Conservation (phyloP, 2,329 filamentous ascomycete genomes). For the Hysterium pulicare region DNA sequence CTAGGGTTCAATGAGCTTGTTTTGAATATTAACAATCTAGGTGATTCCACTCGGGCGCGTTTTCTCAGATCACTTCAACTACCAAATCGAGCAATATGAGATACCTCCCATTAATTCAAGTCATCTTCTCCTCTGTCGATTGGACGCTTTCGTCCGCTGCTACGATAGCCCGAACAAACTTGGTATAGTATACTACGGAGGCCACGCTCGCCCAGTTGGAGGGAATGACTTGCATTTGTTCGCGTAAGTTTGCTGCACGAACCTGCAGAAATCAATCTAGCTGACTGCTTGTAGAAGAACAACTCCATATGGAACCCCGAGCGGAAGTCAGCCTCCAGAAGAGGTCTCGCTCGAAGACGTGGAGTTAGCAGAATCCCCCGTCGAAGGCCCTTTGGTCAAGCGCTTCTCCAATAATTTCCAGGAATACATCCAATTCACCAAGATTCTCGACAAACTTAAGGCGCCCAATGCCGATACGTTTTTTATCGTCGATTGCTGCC, state of each 20-base stretch:
- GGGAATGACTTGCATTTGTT: no score
- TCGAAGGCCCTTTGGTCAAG: background rate
- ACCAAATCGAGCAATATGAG: constrained; percentile 9
- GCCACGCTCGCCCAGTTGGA: constrained; percentile 10
- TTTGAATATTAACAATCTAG: no score
- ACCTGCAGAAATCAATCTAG: no score
- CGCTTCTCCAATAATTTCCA: constrained; percentile 2
- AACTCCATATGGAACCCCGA: no score
- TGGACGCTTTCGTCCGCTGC: constrained; percentile 7
- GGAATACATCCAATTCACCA: no score
- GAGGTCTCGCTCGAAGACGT: constrained; percentile 4
- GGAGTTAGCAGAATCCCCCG: constrained; percentile 3
- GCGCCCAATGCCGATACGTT: constrained; percentile 10
- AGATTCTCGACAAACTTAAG: constrained; percentile 3
- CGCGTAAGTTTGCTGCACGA: no score
- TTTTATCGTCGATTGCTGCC: constrained; percentile 13
- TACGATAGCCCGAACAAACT: constrained; percentile 11
- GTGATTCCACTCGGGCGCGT: no score
- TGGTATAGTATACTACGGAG: constrained; percentile 16
- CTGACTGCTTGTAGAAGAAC: no score
- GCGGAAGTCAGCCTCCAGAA: no score
- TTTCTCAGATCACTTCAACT: constrained; percentile 9
- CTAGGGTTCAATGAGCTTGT: constrained; percentile 8
- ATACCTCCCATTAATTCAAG: constrained; percentile 8
- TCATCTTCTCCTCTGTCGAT: constrained; percentile 2